Conservation (phyloP, 2,329 filamentous ascomycete genomes). For the Aspergillus pseudoviridinutans region DNA sequence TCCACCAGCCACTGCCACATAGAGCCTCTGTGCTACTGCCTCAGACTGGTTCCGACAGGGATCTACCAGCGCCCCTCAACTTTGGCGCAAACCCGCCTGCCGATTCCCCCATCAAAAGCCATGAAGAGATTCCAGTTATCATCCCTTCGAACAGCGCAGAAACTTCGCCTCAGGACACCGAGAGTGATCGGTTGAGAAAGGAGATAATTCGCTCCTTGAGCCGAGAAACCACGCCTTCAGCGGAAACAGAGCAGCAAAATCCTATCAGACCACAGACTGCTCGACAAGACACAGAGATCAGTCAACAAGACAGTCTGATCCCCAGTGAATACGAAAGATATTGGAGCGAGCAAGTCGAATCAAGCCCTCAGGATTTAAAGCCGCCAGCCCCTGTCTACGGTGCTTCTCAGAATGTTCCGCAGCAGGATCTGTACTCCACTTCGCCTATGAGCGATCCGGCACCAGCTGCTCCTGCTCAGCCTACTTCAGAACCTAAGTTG, state of each 20-base stretch:
- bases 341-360: slow-evolving; percentile 26
- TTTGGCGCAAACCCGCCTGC: slow-evolving; percentile 21
- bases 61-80: slow-evolving; percentile 33
- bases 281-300: slow-evolving; percentile 19
- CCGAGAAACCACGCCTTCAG: slow-evolving; percentile 31
- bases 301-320: slow-evolving; percentile 27
- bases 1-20: slow-evolving; percentile 1
- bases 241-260: slow-evolving; percentile 20
- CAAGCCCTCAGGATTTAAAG: slow-evolving; percentile 15
- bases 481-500: slow-evolving; percentile 22
- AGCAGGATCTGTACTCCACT: slow-evolving; percentile 14
- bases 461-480: slow-evolving; percentile 5
- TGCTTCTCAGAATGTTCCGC: slow-evolving; percentile 6
- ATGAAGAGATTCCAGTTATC: slow-evolving; percentile 29
- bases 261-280: slow-evolving; percentile 15
- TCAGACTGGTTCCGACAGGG: slow-evolving; percentile 6
- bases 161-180: slow-evolving; percentile 35
- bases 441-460: slow-evolving; percentile 5
- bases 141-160: slow-evolving; percentile 31
- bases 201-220: slow-evolving; percentile 49
- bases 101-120: slow-evolving; percentile 10
- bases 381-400: slow-evolving; percentile 8
- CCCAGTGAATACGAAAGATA: slow-evolving; percentile 38
- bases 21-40: slow-evolving; percentile 7
- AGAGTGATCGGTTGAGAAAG: slow-evolving; percentile 43